Conservation (phyloP, 441 rosid species). For the Pelargonium myrrhifolium region DNA sequence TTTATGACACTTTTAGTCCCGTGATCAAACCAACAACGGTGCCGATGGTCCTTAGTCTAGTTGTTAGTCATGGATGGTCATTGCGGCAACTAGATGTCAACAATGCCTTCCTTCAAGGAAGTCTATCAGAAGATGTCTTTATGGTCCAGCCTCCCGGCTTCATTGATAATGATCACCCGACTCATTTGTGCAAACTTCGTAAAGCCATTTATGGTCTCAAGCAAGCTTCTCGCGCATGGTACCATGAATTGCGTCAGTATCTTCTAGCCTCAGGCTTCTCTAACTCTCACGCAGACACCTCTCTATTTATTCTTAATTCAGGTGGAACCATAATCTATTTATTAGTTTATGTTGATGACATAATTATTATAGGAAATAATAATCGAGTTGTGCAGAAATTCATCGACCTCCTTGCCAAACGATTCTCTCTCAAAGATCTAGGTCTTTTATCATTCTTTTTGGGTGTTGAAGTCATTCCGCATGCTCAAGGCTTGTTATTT, state of each 20-base stretch:
- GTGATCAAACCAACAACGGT: slow-evolving; percentile 4
- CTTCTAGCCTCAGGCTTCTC: not conserved
- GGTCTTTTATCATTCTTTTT: not conserved
- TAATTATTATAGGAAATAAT: not conserved
- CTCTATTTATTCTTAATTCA: not conserved
- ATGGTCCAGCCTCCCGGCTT: slow-evolving; percentile 5
- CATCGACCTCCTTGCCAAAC: not conserved
- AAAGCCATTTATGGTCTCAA: not conserved
- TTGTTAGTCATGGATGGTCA: not conserved
- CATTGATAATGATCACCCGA: not conserved
- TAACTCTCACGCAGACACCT: not conserved
- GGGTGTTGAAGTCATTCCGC: not conserved
- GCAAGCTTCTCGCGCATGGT: slow-evolving; percentile 3
- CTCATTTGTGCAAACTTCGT: not conserved
- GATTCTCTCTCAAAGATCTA: not conserved
- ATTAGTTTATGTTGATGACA: not conserved
- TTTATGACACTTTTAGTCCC: not conserved
- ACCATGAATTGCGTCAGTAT: not conserved
- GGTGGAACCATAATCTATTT: not conserved
- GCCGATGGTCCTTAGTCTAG: not conserved
- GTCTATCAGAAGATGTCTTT: slow-evolving; percentile 9
- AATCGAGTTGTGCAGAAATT: not conserved
- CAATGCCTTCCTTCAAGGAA: too few relatives aligned
- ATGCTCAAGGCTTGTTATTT: not conserved
- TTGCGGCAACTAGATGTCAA: not conserved